phyloP scores from a whole-genome alignment of 371 early-diverging fungal genomes.

The Apophysomyces trapeziformis region DNA sequence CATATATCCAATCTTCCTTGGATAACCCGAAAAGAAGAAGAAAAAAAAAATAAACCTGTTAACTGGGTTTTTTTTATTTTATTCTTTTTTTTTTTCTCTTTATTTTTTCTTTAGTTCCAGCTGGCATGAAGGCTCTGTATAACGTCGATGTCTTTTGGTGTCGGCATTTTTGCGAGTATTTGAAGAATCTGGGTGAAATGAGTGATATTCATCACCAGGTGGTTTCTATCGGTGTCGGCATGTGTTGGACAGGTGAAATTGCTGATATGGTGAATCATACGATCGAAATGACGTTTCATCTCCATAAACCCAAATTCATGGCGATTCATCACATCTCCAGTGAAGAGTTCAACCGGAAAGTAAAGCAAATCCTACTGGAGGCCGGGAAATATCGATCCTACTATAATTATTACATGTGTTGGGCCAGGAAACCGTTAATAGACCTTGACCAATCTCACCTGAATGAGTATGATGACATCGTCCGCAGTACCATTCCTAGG shows the following conservation, averaged over 20 bases:
- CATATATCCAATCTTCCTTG: no score
- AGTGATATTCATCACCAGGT: slow-evolving; percentile 39
- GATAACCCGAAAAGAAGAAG: neutral
- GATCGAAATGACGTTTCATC: slow-evolving; percentile 13
- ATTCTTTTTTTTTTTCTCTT: no score
- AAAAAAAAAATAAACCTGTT: neutral
- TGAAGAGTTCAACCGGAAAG: slow-evolving; percentile 1
- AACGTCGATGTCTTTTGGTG: slow-evolving; percentile 36
- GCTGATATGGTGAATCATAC: neutral
- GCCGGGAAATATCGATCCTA: slow-evolving; percentile 25
- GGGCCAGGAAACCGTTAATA: slow-evolving; percentile 43
- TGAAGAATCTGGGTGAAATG: slow-evolving; percentile 27
- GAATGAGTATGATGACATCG: neutral
- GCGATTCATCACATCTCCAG: neutral
- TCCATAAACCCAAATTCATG: neutral
- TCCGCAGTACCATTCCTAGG: neutral
- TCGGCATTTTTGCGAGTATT: slow-evolving; percentile 21
- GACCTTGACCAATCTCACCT: slow-evolving; percentile 12
- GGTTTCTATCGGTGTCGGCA: slow-evolving; percentile 14
- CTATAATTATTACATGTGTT: slow-evolving; percentile 37
- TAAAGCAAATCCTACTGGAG: slow-evolving; percentile 17
- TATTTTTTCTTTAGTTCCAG: slow-evolving; percentile 16
- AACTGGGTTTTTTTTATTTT: no score
- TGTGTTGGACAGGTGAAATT: slow-evolving; percentile 4
- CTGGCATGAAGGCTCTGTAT: slow-evolving; percentile 20